Percentiles rank a stretch among this genome's conserved stretches.
Conservation (phyloP, 176 grass and related monocot genomes). For the Tillandsia fasciculata region DNA sequence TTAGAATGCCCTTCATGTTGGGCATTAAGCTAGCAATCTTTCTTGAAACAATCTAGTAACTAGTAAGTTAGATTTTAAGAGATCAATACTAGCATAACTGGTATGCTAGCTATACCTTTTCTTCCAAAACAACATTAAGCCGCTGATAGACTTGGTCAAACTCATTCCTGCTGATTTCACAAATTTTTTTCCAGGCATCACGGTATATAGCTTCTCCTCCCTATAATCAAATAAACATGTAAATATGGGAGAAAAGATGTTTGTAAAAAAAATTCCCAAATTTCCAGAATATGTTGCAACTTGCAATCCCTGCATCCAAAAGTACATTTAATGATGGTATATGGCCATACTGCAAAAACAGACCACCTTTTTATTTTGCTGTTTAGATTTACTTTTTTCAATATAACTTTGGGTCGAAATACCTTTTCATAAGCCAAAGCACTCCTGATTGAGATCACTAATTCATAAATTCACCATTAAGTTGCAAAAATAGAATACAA, state of each 20-base stretch:
- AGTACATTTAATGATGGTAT: too few relatives aligned
- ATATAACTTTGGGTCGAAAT: too few relatives aligned
- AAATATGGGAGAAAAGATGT: not conserved
- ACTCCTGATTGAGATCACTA: too few relatives aligned
- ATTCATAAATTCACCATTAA: too few relatives aligned
- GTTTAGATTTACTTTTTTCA: too few relatives aligned
- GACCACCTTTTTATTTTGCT: too few relatives aligned
- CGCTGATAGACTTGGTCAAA: slow-evolving; percentile 79
- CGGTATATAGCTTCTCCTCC: slow-evolving; percentile 69
- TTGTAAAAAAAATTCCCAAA: not conserved
- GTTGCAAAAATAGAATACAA: not conserved
- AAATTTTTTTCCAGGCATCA: slow-evolving; percentile 90
- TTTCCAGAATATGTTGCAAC: not conserved
- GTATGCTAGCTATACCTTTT: slow-evolving; percentile 49
- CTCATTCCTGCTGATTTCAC: slow-evolving; percentile 85
- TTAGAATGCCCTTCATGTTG: too few relatives aligned
- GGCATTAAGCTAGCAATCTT: too few relatives aligned
- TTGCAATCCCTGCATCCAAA: slow-evolving; percentile 14
- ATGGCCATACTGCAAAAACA: too few relatives aligned
- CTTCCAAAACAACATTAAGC: slow-evolving; percentile 63
- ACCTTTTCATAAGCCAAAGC: too few relatives aligned
- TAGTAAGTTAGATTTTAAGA: too few relatives aligned
- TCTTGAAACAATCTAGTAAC: too few relatives aligned
- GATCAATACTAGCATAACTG: not conserved
- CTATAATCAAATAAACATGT: slow-evolving; percentile 32